Evolutionary conservation across 139 green algal genomes (phyloP), one percentile per base, ranked within the genome.

Genomic region (Chlamydomonas sp.): DNA sequence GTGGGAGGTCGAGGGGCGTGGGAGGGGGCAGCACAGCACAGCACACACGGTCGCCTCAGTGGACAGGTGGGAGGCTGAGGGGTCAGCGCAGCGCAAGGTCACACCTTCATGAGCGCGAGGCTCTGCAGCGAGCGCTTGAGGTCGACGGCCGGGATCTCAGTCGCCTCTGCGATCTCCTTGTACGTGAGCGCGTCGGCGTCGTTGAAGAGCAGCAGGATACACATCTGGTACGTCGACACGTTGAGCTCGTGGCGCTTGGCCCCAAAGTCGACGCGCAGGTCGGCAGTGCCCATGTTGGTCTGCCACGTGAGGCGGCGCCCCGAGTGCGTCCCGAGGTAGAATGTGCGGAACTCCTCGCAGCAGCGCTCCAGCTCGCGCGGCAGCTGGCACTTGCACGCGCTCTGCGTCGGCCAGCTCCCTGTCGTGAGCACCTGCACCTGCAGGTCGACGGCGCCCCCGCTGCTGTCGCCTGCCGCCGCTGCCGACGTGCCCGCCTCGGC

Each of bases 201-300:
- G 77, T 98, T 98, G 81, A 98, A 98, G 37, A 98, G 88, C 84
- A 97, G 60, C 70, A 99, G 80, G 5, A 98, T 88, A 67, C 85
- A 90, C 76, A 90, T 88, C 75, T 96, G 89, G 73, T 97, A 91
- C 5, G 95, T 98, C 8, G 79, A 90, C 60, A 97, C 91, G 63
- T 84, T 92, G 35, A 98, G 81, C 79, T 97, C 90, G 69, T 97
- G 90, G 69, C 84, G 83, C 26, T 81, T 79, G 2, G 58, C 70
- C 31, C 79, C 68, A 78, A 93, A 94, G 1, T 71, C 79, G 33
- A 83, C 87, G 54, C 86, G 85, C 54, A 98, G 69, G 69, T 98
- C 94, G 22, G 89, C 89, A 5, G 79, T 94, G 74, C 95, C 95
- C 94, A 97, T 96, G 73, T 91, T 91, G 58, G 87, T 90, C 81